phyloP scores from a whole-genome alignment of 2,329 filamentous ascomycete species.

The Penicillium sp. region DNA sequence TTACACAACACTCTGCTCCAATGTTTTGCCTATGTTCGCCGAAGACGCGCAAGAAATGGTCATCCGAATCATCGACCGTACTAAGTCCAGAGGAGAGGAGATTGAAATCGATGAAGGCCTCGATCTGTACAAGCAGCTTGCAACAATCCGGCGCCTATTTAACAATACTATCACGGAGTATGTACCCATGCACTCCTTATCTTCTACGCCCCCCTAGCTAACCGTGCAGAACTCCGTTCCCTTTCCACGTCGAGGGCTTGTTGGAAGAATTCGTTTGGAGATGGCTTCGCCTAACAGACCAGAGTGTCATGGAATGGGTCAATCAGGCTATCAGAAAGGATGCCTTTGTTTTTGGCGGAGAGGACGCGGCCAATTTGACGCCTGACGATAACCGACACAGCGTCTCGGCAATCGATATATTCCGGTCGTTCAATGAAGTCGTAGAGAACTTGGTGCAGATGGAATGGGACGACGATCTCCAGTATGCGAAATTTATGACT shows the following conservation, averaged over 20 bases:
- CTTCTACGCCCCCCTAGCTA: slow-evolving; percentile 14
- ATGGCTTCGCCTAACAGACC: slow-evolving; percentile 84
- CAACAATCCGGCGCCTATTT: slow-evolving; percentile 82
- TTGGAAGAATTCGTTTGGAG: slow-evolving; percentile 94
- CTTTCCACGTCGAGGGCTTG: slow-evolving; percentile 83
- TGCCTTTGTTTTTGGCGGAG: slow-evolving; percentile 74
- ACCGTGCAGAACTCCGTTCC: slow-evolving; percentile 64
- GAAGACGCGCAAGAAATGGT: slow-evolving; percentile 87
- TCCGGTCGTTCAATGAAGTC: slow-evolving; percentile 89
- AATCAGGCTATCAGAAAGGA: slow-evolving; percentile 92
- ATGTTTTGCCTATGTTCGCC: slow-evolving; percentile 87
- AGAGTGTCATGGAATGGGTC: slow-evolving; percentile 79
- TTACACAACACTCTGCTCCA: slow-evolving; percentile 74
- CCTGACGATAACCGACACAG: slow-evolving; percentile 87
- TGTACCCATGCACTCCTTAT: slow-evolving; percentile 17
- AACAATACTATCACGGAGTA: slow-evolving; percentile 70
- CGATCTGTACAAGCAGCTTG: slow-evolving; percentile 85
- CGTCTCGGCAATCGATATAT: slow-evolving; percentile 89
- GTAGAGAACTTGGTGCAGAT: slow-evolving; percentile 84
- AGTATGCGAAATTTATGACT: slow-evolving; percentile 97
- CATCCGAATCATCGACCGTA: slow-evolving; percentile 74
- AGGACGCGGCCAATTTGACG: slow-evolving; percentile 65
- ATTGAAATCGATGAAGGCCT: slow-evolving; percentile 91
- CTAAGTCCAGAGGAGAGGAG: slow-evolving; percentile 71
- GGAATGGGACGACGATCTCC: slow-evolving; percentile 90